These are phyloP conservation scores for cucumber (Cucumis sativus) DNA, from an alignment of 306 rosid species.

Conservation along the genomic window Cucumber_9930_V3 NC_026661.2:18869501-18870000, in stretches of 20 bases:
- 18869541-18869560: neutral
- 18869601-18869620: neutral
- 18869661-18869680: neutral
- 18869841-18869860: neutral
- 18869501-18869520: neutral
- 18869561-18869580: neutral
- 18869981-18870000: neutral
- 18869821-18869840: constrained; percentile 11
- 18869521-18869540: neutral
- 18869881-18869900: constrained; percentile 2
- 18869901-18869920: neutral
- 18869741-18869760: neutral
- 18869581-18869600: neutral
- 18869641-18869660: neutral
- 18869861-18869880: constrained; percentile 27
- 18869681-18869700: neutral
- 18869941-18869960: neutral
- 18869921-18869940: constrained; percentile 10
- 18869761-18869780: neutral
- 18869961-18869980: neutral
- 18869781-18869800: neutral
- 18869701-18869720: too few relatives aligned
- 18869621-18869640: neutral
- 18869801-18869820: neutral
- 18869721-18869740: neutral